These are phyloP conservation scores for Raphanus raphanistrum DNA, from an alignment of 345 rosid species.

Conservation along the genomic window DNA sequence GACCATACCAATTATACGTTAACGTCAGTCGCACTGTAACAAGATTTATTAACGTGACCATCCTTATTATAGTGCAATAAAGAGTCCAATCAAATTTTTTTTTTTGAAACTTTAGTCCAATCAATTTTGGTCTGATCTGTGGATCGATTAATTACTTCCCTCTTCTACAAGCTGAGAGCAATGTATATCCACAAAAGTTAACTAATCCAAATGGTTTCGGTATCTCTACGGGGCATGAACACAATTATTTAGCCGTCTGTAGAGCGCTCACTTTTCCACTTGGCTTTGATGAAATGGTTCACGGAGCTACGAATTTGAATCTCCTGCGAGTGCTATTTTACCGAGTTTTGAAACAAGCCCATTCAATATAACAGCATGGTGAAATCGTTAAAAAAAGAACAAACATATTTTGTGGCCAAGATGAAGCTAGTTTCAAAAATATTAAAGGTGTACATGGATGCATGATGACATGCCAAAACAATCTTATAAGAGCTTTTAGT, in stretches of 20 bases:
- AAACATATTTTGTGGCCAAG: background rate
- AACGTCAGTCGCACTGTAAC: conserved; percentile 27
- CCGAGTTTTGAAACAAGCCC: background rate
- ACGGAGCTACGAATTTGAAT: background rate
- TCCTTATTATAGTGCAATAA: conserved; percentile 13
- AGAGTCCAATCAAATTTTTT: conserved; percentile 1
- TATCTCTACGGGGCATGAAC: background rate
- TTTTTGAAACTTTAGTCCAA: background rate
- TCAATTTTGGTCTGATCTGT: conserved; percentile 12
- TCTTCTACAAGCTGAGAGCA: conserved; percentile 24
- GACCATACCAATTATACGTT: conserved; percentile 24
- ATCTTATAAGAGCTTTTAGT: background rate
- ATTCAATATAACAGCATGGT: background rate
- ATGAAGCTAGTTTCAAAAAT: background rate
- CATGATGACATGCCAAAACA: background rate
- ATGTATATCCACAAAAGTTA: conserved; percentile 10
- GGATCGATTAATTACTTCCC: conserved; percentile 17
- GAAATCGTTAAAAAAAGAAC: background rate
- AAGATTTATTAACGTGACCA: conserved; percentile 33
- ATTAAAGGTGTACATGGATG: background rate
- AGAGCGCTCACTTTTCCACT: background rate
- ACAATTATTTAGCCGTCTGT: background rate
- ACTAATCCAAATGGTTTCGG: background rate
- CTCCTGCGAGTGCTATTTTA: background rate
- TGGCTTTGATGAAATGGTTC: background rate